phyloP scores from a whole-genome alignment of 179 eudicot species.

The Sideroxylon spinosum region DNA sequence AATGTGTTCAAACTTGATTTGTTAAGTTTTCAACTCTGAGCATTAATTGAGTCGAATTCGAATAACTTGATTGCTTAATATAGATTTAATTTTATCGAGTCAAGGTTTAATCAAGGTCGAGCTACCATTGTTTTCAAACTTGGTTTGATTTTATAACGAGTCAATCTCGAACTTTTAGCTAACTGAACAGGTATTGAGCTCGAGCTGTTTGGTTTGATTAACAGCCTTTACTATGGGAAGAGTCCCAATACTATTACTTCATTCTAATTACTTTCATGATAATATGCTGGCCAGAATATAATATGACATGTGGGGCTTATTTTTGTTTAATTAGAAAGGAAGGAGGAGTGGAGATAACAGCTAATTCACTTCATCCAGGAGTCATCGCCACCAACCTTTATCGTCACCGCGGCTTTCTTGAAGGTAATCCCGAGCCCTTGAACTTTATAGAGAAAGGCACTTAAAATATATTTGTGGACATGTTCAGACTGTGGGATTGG shows the following conservation, averaged over 20 bases:
- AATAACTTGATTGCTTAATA: too few relatives aligned
- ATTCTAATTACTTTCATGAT: not conserved
- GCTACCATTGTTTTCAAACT: too few relatives aligned
- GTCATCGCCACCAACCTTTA: constrained; percentile 57
- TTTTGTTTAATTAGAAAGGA: constrained; percentile 42
- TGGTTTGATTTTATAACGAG: too few relatives aligned
- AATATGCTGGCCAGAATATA: not conserved
- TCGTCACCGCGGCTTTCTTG: constrained; percentile 44
- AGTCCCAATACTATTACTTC: not conserved
- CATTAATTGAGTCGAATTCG: too few relatives aligned
- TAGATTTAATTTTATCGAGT: too few relatives aligned
- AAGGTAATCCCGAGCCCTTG: constrained; percentile 33
- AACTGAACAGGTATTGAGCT: too few relatives aligned
- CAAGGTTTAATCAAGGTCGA: too few relatives aligned
- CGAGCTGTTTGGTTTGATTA: too few relatives aligned
- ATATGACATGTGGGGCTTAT: not conserved
- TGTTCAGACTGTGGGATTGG: not conserved
- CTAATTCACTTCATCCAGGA: constrained; percentile 76
- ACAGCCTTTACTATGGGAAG: not conserved
- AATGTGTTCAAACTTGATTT: too few relatives aligned
- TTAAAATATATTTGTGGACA: not conserved
- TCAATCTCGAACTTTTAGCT: too few relatives aligned
- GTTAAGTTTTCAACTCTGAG: too few relatives aligned
- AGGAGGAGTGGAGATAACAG: constrained; percentile 60
- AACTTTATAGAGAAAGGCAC: not conserved